Base-by-base conservation (phyloP, 2,329 filamentous ascomycete species). In the Elsinoe australis region DNA sequence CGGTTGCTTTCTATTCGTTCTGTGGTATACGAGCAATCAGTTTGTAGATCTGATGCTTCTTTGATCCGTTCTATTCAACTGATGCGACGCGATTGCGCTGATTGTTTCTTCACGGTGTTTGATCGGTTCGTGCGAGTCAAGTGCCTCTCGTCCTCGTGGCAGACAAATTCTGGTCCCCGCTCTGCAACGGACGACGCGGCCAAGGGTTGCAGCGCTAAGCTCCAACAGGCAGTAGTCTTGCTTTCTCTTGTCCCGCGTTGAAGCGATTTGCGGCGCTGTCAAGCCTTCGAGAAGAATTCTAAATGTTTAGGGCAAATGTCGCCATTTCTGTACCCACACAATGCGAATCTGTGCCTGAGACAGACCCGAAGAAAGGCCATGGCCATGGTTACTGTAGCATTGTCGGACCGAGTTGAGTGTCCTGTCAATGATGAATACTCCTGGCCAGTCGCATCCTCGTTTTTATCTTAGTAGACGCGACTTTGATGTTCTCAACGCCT, bases 281-380 rank as follows among this genome's bases (percentile, higher is more conserved):
- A 39, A 39, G 35, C 35, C 35, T 39, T 44, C 39, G 24, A 44
- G 39, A 44, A 44, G 39, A 44, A 18, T 31, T 44, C 26, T 44
- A 29, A 31, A 44, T 15, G 15, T 31, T 26, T 6, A 32, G 39
- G 39, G 24, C 31, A 9, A 19, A 31, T 44, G 39, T 44, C 28
- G 28, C 39, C 39, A 44, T 32, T 10, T 18, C 22, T n/a, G 39
- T 44, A 44, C 17, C 39, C 39, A 44, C 39, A 29, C n/a, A 4
- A 15, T 18, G n/a, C n/a, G 14, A 32, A 14, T 5, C 9, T 31
- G 26, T n/a, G 15, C 17, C 7, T 31, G 24, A 15, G 8, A 31
- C 7, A 6, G 39, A 31, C 21, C 22, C 22, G 14, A 18, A 18
- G 14, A 35, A 35, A 4, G 4, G 32, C 17, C 17, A 17, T 4